Conservation (phyloP, 805 yeast species). For the Candida cerambycidarum region DNA sequence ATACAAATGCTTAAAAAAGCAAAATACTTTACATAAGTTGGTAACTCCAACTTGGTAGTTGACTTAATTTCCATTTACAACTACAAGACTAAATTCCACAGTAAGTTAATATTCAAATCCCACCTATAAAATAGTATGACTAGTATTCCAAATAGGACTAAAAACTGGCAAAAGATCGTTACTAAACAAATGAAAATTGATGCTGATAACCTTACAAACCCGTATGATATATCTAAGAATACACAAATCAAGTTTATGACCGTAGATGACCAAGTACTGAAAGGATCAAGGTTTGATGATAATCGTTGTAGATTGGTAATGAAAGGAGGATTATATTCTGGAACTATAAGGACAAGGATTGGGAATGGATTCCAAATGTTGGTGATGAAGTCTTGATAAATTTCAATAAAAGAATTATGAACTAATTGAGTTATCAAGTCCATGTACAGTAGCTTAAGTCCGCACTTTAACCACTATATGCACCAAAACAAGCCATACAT, state of each 20-base stretch:
- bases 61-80: background rate
- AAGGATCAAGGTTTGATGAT: conserved; percentile 1
- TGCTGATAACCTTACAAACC: conserved; percentile 12
- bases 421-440: conserved; percentile 1
- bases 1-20: background rate
- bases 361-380: conserved; percentile 13
- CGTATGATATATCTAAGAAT: conserved; percentile 14
- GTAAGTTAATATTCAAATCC: conserved; percentile 5
- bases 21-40: background rate
- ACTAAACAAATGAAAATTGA: conserved; percentile 11
- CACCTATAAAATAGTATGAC: conserved; percentile 9
- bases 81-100: conserved; percentile 2
- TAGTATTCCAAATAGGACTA: conserved; percentile 9
- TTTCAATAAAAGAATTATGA: background rate
- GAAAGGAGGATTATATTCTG: conserved; percentile 30
- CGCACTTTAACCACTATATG: background rate
- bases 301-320: conserved; percentile 9
- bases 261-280: background rate
- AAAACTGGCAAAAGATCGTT: conserved; percentile 1
- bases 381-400: background rate
- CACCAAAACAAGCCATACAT: background rate
- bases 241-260: conserved; percentile 8
- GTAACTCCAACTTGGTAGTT: background rate
- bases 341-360: conserved; percentile 19
- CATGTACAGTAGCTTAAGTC: no score